Evolutionary conservation across 2,329 filamentous ascomycete genomes (phyloP), one percentile per base, ranked within the genome.

Genomic region (Neopestalotiopsis sp.): DNA sequence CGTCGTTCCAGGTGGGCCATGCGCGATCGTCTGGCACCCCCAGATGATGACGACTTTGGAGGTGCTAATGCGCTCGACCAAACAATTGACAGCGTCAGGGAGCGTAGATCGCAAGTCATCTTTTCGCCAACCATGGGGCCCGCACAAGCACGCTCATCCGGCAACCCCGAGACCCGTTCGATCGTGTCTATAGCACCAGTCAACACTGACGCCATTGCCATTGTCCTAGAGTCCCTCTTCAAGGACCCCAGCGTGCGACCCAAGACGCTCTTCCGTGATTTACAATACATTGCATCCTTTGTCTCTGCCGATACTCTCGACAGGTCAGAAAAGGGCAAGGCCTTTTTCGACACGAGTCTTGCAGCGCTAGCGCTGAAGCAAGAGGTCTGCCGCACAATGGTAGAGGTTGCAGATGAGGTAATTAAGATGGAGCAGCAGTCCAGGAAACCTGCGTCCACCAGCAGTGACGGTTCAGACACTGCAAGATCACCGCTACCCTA

Each of bases 361-460:
- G 95, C 96, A 0, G 94, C 95, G 1, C 85, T 98, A n/a, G 89
- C 90, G 45, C 86, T 97, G 66, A 98, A 98, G 79, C 90, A 94
- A 72, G 94, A 97, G 72, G 90, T 96, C 4, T 95, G 94, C 80
- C 89, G 91, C 61, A 94, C 93, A 65, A 97, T 93, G 89, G 88
- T 93, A n/a, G 90, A 92, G 75, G 88, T 92, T 60, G 91, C 91
- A 1, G 90, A 92, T 75, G 86, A 88, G 68, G 91, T 93, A 71
- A 88, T 93, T 60, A 88, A 86, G 83, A 91, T 81, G 1, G 90
- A 94, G 75, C 91, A 91, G 0, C 87, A 90, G 72, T 88, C 86
- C 34, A 88, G 91, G 67, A 85, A 84, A 71, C 80, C 81, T 12
- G 75, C 81, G 10, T 80, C 77, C 57, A 81, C 82, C 10, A 74